Base-by-base conservation (phyloP, 192 early-diverging fungal species). In the Coemansia biformis region DNA sequence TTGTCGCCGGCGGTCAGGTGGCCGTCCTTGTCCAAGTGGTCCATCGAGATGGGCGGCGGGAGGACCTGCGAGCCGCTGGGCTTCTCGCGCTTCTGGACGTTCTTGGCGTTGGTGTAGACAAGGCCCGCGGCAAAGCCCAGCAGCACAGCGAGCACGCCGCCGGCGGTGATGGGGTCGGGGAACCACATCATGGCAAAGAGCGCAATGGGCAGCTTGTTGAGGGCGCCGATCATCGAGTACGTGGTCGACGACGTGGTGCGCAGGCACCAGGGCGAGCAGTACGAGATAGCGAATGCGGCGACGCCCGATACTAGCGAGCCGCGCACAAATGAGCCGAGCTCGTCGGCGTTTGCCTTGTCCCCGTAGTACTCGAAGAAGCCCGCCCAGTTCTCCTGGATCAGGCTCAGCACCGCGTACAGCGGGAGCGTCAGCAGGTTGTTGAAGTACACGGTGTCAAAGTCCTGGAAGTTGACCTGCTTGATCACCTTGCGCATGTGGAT, bases 371-470 rank as follows among this genome's bases (percentile, higher is more conserved):
- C 36, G 9, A 66, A 39, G 32, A 78, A 74, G 31, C 59, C 63
- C 0, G 72, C 54, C 86, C 85, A 87, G 55, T 87, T 78, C 40
- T 87, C 87, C 50, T 85, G 77, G 5, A 81, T 37, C 1, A 84
- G 49, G 47, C 85, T 89, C 46, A 86, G 76, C 11, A 82, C 55
- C 5, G 86, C 41, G 65, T 84, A 81, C 13, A 90, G 73, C 11
- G 96, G 96, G 43, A 91, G 71, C 0, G 88, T 87, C 19, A 98
- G 75, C 28, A 93, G 55, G 55, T 95, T 97, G 83, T 99, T 99
- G 71, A 92, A 97, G 61, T 86, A 97, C 12, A 99, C 91, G 5
- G 93, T 97, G 66, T 99, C 96, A 72, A 92, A 94, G 59, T 99
- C 96, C 68, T 91, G 92, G 54, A 99, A 99, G 50, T 83, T 81